Evolutionary conservation across 2,329 filamentous ascomycete species (phyloP).

Genomic region (Bretziella fagacearum): DNA sequence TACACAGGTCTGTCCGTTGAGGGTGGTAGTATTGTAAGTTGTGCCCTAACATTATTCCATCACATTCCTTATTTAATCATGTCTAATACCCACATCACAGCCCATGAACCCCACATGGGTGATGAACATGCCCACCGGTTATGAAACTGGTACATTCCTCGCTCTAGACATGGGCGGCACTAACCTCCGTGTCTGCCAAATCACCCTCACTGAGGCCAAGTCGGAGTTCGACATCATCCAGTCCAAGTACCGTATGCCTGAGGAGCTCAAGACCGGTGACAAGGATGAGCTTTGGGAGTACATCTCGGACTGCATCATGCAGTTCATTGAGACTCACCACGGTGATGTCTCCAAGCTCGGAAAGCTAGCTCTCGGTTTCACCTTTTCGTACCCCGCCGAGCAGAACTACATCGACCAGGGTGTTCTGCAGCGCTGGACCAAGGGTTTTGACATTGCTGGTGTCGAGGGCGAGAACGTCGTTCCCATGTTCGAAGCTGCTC

Average conservation of each 20-base stretch:
- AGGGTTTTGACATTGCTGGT: slow-evolving; percentile 86
- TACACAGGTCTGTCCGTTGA: slow-evolving; percentile 39
- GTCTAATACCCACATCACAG: slow-evolving; percentile 28
- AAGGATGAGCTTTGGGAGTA: slow-evolving; percentile 87
- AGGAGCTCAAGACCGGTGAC: slow-evolving; percentile 73
- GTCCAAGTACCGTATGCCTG: slow-evolving; percentile 88
- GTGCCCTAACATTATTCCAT: neutral
- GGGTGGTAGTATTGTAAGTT: slow-evolving; percentile 78
- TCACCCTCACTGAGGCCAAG: slow-evolving; percentile 70
- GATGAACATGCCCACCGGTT: slow-evolving; percentile 70
- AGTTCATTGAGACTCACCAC: slow-evolving; percentile 79
- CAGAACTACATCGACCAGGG: slow-evolving; percentile 90
- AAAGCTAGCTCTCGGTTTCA: slow-evolving; percentile 72
- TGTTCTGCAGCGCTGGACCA: slow-evolving; percentile 87
- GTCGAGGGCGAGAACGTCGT: slow-evolving; percentile 86
- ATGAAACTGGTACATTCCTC: slow-evolving; percentile 75
- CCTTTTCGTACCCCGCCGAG: slow-evolving; percentile 87
- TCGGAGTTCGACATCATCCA: slow-evolving; percentile 90
- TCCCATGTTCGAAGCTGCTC: slow-evolving; percentile 65
- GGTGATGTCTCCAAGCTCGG: slow-evolving; percentile 44
- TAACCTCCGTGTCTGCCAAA: slow-evolving; percentile 87
- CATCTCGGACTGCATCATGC: slow-evolving; percentile 78
- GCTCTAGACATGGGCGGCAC: slow-evolving; percentile 94
- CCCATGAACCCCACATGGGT: slow-evolving; percentile 98
- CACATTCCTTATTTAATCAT: neutral